Evolutionary conservation across 2,329 filamentous ascomycete genomes (phyloP).

Genomic region (Aaosphaeria pasadenensis): DNA sequence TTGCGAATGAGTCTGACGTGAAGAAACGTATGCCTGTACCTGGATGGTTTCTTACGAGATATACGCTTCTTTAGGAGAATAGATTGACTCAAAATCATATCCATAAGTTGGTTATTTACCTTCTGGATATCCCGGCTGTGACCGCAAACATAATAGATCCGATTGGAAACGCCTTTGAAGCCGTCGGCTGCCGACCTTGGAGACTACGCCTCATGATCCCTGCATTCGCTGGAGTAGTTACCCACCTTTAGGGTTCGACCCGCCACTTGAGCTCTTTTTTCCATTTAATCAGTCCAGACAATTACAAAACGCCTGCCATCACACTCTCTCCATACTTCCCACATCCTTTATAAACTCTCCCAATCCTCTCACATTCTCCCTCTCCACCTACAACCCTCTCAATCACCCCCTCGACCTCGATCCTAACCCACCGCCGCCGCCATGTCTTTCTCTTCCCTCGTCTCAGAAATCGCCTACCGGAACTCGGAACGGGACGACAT

Average conservation of each 20-base stretch:
- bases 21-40: too few relatives aligned
- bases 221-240: too few relatives aligned
- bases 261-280: background rate
- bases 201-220: background rate
- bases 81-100: background rate
- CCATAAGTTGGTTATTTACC: background rate
- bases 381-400: background rate
- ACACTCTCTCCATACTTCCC: background rate
- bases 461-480: conserved; percentile 51
- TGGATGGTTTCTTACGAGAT: too few relatives aligned
- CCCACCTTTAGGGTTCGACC: background rate
- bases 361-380: background rate
- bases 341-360: too few relatives aligned
- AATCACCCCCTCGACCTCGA: conserved; percentile 1
- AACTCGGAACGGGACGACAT: conserved; percentile 42
- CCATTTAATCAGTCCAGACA: background rate
- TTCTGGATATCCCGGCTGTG: too few relatives aligned
- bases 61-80: too few relatives aligned
- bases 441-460: conserved; percentile 54
- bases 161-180: background rate
- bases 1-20: too few relatives aligned
- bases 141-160: background rate
- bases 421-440: conserved; percentile 3
- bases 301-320: background rate
- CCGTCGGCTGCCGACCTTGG: conserved; percentile 1